Base-by-base conservation (phyloP, 2,329 filamentous ascomycete species). In the Niveomyces coronatus region DNA sequence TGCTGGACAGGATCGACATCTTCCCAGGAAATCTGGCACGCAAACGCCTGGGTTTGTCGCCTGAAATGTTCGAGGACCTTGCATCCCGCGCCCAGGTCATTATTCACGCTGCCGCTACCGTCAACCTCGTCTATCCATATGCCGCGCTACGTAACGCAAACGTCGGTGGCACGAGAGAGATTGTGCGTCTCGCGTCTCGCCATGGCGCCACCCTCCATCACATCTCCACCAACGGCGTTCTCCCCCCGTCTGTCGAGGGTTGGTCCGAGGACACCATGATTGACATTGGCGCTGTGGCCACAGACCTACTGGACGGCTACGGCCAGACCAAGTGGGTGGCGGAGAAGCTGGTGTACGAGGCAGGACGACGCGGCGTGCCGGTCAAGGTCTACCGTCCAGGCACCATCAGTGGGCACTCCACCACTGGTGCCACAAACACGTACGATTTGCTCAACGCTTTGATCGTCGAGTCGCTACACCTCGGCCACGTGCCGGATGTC, bases 261-360 rank as follows among this genome's bases (percentile, higher is more conserved):
- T 88, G 82, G 82, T 58, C 73, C 1, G 84, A 88, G 54, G 73
- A 79, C 44, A 64, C 74, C 9, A 77, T 80, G 61, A 64, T 88
- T 13, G 66, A 70, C 20, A 69, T 84, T 4, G 72, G 81, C 10
- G 74, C 79, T 32, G 82, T 87, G 1, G 78, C 81, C 0, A 71
- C 67, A 30, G 81, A 81, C 53, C 63, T 87, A 5, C 60, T 71
- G 1, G 82, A 86, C 49, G 82, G 82, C 1, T 87, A 87, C 45
- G 81, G 82, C 1, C 82, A 86, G 57, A 85, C 82, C 1, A 87
- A 87, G 53, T 87, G 83, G 82, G 82, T 84, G 20, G 82, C 82
- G 3, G 82, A 87, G 54, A 76, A 82, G 54, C 75, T 87, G 3
- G 77, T 85, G 8, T 65, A 75, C 9, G 79, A 85, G 51, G 82